phyloP scores from a whole-genome alignment of 1,284 basidiomycete species.

The Hemileia vastatrix region DNA sequence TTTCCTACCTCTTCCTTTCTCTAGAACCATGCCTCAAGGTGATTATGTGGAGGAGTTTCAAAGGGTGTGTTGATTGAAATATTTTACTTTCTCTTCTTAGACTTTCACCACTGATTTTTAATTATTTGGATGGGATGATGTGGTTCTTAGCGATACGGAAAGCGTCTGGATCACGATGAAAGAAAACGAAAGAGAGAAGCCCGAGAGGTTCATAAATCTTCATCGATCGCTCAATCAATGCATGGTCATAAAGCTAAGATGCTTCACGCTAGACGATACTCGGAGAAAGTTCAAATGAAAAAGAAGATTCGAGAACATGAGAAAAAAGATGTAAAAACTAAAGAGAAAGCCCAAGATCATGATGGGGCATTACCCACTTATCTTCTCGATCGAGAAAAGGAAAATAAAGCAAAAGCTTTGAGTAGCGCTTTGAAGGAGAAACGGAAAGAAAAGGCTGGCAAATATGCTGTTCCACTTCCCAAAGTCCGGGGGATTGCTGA shows the following conservation, averaged over 20 bases:
- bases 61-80: constrained; percentile 5
- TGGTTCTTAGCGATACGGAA: constrained; percentile 51
- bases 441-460: constrained; percentile 97
- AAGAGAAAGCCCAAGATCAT: constrained; percentile 67
- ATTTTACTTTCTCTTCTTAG: not conserved
- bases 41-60: constrained; percentile 24
- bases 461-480: constrained; percentile 90
- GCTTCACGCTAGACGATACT: constrained; percentile 86
- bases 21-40: constrained; percentile 25
- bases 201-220: constrained; percentile 76
- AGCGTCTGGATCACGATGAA: constrained; percentile 47
- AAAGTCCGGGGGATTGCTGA: constrained; percentile 97
- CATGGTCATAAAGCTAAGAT: constrained; percentile 97
- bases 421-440: constrained; percentile 98
- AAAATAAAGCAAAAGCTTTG: constrained; percentile 94
- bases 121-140: not conserved
- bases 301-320: constrained; percentile 99
- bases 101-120: not conserved
- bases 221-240: constrained; percentile 79
- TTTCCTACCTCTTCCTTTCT: no score
- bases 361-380: constrained; percentile 88
- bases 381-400: constrained; percentile 89
- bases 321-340: constrained; percentile 92
- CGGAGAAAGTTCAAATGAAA: constrained; percentile 97
- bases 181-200: constrained; percentile 76